A percentile compares a stretch with the other conserved stretches of the same genome.
These are phyloP conservation scores for Tricholoma matsutake DNA, from an alignment of 768 basidiomycete species.

Conservation along the genomic window DNA sequence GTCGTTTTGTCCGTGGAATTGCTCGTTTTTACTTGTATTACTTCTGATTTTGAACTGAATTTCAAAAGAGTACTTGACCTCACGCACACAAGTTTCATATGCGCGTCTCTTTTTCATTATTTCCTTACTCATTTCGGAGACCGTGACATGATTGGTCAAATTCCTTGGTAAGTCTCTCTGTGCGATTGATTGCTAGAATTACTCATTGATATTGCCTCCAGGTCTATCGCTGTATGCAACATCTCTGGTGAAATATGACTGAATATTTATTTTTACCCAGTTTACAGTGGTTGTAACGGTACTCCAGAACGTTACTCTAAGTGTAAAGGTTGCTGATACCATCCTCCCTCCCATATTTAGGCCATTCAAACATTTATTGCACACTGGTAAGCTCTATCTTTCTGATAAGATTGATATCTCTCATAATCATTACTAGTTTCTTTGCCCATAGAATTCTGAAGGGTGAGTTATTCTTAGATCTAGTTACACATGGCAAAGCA, in stretches of 20 bases:
- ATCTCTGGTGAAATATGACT: not conserved
- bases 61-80: slow-evolving; percentile 17
- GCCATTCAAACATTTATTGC: slow-evolving; percentile 25
- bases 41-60: not conserved
- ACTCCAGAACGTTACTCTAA: not conserved
- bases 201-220: not conserved
- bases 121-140: slow-evolving; percentile 21
- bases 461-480: not conserved
- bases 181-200: not conserved
- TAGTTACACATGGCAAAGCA: not conserved
- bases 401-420: no score
- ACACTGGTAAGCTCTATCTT: slow-evolving; percentile 16
- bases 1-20: slow-evolving; percentile 10
- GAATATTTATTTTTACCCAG: not conserved
- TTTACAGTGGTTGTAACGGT: slow-evolving; percentile 16
- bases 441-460: slow-evolving; percentile 15
- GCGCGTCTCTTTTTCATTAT: slow-evolving; percentile 19
- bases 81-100: slow-evolving; percentile 18
- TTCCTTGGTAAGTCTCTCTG: slow-evolving; percentile 19
- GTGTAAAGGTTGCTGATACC: not conserved
- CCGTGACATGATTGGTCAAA: not conserved
- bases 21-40: not conserved
- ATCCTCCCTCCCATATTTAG: slow-evolving; percentile 4
- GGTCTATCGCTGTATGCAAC: slow-evolving; percentile 14
- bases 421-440: slow-evolving; percentile 5